Evolutionary conservation across 2,329 filamentous ascomycete genomes (phyloP), one percentile per base, ranked within the genome.

Genomic region (Neodidymelliopsis sp.): DNA sequence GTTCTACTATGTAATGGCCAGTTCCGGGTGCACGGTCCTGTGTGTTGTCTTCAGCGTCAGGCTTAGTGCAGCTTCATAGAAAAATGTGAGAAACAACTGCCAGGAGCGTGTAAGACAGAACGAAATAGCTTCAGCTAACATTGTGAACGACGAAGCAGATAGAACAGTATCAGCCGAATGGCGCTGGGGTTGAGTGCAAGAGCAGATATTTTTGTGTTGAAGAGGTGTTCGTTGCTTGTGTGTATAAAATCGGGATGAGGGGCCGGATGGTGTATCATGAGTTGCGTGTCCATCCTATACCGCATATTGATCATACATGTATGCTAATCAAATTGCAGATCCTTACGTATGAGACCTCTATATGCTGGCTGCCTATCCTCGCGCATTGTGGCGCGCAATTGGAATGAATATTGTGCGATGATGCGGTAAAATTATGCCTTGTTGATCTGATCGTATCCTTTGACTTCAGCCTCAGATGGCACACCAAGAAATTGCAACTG

Each of bases 261-360:
- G 35, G 47, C 47, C 47, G 40, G 30, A 38, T 49, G 35, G 38
- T 36, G 35, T 11, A 39, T n/a, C n/a, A 24, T 13, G 29, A 40
- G 24, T 50, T 50, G 36, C 47, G 47, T 36, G 40, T 50, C 47
- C 35, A 12, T 16, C 20, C 36, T 41, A 35, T 36, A 45, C 35
- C 13, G 22, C 19, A n/a, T 35, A 24, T 18, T n/a, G 38, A 22
- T 10, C 20, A 13, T 50, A 50, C 41, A 30, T 50, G 35, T 19
- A 15, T 40, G 20, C 35, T 41, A 15, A 45, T 30, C 24, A 50
- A 8, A 23, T 7, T 16, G 24, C 25, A 45, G 29, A 40, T 45
- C 20, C 13, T 45, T 40, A 30, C 30, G 24, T 33, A 40, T 11
- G 8, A 15, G 13, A 2, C 4, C 13, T 23, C 7, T 25, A 1